Evolutionary conservation across 1,284 basidiomycete genomes (phyloP).

Genomic region (Rhodotorula sp.): DNA sequence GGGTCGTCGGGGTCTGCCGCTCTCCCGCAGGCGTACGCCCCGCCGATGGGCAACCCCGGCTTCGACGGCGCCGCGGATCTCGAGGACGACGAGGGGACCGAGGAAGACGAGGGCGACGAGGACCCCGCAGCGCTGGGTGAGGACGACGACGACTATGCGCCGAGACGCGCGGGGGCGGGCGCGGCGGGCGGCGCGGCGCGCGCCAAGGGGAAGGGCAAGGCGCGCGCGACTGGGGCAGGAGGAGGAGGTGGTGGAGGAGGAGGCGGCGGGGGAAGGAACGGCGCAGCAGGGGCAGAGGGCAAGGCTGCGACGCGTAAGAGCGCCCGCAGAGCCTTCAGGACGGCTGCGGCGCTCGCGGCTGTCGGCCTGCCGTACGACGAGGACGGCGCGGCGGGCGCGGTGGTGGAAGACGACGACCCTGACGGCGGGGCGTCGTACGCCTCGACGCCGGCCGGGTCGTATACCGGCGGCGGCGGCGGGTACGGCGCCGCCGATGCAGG

Average conservation of each 20-base stretch:
- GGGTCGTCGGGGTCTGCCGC: no score
- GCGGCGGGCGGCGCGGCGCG: neutral
- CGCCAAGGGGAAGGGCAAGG: conserved; percentile 4
- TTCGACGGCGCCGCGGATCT: no score
- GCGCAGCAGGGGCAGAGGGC: neutral
- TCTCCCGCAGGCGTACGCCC: no score
- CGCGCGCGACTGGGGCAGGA: neutral
- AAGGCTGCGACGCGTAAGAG: neutral
- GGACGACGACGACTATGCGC: no score
- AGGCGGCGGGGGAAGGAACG: neutral
- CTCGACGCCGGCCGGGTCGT: no score
- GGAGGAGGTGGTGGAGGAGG: no score
- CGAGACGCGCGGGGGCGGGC: no score
- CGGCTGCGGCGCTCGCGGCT: neutral
- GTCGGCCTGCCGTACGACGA: neutral
- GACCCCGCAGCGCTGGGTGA: no score
- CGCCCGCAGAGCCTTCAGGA: neutral
- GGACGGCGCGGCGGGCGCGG: neutral
- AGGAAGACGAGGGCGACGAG: no score
- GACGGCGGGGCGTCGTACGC: neutral
- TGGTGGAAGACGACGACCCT: neutral
- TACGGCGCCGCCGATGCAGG: neutral
- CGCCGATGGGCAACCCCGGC: no score
- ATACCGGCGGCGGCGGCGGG: no score
- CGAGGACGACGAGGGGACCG: no score